Percentiles rank a stretch among this genome's conserved stretches.
These are phyloP conservation scores for Hyparrhenia diplandra DNA, from an alignment of 176 grass and related monocot species.

Conservation along the genomic window DNA sequence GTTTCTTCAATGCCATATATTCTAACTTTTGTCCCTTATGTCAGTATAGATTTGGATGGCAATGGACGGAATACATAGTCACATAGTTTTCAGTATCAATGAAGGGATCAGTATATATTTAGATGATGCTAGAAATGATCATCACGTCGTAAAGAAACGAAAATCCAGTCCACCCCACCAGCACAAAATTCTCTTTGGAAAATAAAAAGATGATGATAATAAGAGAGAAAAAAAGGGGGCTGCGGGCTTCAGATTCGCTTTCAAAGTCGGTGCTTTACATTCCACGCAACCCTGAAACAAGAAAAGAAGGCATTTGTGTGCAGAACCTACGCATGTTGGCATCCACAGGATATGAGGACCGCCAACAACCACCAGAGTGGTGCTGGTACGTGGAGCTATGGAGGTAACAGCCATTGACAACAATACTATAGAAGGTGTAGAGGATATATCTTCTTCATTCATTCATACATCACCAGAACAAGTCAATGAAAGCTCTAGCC, in stretches of 20 bases:
- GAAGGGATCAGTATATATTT: neutral
- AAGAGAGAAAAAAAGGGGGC: neutral
- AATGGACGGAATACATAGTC: no score
- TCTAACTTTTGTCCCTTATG: no score
- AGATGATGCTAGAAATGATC: neutral
- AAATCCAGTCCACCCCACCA: neutral
- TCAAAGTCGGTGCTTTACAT: constrained; percentile 25
- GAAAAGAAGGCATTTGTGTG: neutral
- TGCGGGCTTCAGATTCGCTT: constrained; percentile 7
- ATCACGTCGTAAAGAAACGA: neutral
- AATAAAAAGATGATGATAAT: neutral
- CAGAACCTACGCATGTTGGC: neutral
- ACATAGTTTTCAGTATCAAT: neutral
- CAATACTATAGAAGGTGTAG: neutral
- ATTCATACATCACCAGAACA: neutral
- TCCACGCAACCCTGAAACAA: constrained; percentile 16
- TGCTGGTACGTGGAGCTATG: neutral
- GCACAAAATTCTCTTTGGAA: neutral
- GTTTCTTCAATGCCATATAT: no score
- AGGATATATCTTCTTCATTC: neutral
- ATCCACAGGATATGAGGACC: neutral
- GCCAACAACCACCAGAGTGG: neutral
- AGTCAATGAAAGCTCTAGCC: neutral
- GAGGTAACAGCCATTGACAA: neutral
- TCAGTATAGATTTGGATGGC: no score